These are phyloP conservation scores for Silene coronaria DNA, from an alignment of 179 eudicot species.

Conservation along the genomic window DNA sequence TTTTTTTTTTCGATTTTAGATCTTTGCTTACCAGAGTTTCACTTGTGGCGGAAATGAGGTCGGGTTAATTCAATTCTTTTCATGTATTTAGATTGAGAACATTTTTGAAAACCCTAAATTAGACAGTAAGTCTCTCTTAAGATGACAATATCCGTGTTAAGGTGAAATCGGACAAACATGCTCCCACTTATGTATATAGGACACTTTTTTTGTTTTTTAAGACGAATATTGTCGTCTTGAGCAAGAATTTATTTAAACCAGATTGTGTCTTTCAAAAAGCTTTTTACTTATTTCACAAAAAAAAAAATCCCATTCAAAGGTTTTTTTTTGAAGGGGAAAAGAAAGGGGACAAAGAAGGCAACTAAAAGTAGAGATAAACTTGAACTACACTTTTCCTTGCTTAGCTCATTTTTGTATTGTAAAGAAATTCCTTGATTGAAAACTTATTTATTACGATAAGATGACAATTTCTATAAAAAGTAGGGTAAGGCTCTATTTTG, in stretches of 20 bases:
- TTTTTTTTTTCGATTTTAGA: too few relatives aligned
- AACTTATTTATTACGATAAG: not conserved
- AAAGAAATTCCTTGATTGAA: constrained; percentile 25
- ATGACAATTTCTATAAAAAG: not conserved
- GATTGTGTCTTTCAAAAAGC: not conserved
- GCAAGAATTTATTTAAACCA: too few relatives aligned
- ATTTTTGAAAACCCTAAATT: too few relatives aligned
- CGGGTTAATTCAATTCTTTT: too few relatives aligned
- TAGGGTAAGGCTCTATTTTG: not conserved
- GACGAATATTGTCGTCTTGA: not conserved
- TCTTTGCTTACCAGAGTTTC: too few relatives aligned
- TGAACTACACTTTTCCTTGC: constrained; percentile 18
- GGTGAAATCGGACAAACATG: too few relatives aligned
- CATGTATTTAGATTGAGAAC: not conserved
- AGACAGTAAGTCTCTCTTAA: too few relatives aligned
- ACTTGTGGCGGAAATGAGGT: too few relatives aligned
- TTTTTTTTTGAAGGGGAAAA: constrained; percentile 1
- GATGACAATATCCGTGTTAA: not conserved
- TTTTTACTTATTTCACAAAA: constrained; percentile 1
- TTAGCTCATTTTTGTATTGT: constrained; percentile 16
- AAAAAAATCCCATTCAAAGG: constrained; percentile 17
- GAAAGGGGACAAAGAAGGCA: constrained; percentile 20
- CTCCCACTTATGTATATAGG: not conserved
- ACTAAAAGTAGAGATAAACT: constrained; percentile 13
- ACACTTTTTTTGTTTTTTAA: too few relatives aligned